A percentile compares a stretch with the other conserved stretches of the same genome.
phyloP scores from a whole-genome alignment of 169 alveolate species.

The Eimeria falciformis region DNA sequence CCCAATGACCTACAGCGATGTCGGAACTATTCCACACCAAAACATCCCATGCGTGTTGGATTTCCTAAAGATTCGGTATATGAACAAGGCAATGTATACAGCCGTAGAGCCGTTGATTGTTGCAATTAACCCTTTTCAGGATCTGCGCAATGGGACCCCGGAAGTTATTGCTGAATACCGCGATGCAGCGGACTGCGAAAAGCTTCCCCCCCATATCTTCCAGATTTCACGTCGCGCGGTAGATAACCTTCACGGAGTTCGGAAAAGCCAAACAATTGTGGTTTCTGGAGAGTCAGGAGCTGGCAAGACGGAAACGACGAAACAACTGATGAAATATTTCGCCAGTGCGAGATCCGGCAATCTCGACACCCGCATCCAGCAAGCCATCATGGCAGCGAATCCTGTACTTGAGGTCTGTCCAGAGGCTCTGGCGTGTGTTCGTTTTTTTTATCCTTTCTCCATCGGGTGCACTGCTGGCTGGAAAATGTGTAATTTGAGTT shows the following conservation, averaged over 20 bases:
- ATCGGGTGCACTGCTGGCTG: too few relatives aligned
- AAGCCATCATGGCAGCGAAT: constrained; percentile 90
- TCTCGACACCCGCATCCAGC: constrained; percentile 74
- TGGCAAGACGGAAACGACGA: constrained; percentile 99
- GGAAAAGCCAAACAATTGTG: constrained; percentile 93
- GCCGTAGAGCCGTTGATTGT: constrained; percentile 94
- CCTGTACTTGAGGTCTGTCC: constrained; percentile 75
- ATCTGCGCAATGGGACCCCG: constrained; percentile 89
- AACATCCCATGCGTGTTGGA: constrained; percentile 93
- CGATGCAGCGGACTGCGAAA: constrained; percentile 85
- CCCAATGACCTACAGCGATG: constrained; percentile 94
- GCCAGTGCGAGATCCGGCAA: constrained; percentile 72
- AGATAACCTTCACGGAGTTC: constrained; percentile 67
- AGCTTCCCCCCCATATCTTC: constrained; percentile 91
- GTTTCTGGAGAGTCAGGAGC: constrained; percentile 99
- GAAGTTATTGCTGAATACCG: constrained; percentile 88
- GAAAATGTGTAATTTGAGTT: too few relatives aligned
- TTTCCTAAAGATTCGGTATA: constrained; percentile 88
- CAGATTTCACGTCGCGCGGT: constrained; percentile 85
- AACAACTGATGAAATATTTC: constrained; percentile 81
- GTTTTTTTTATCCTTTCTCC: too few relatives aligned
- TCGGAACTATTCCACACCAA: constrained; percentile 93
- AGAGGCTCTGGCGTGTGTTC: constrained; percentile 25
- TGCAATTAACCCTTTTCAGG: constrained; percentile 93
- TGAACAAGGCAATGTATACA: constrained; percentile 89